phyloP scores from a whole-genome alignment of 1,284 basidiomycete genomes.

The Moniliophthora roreri region DNA sequence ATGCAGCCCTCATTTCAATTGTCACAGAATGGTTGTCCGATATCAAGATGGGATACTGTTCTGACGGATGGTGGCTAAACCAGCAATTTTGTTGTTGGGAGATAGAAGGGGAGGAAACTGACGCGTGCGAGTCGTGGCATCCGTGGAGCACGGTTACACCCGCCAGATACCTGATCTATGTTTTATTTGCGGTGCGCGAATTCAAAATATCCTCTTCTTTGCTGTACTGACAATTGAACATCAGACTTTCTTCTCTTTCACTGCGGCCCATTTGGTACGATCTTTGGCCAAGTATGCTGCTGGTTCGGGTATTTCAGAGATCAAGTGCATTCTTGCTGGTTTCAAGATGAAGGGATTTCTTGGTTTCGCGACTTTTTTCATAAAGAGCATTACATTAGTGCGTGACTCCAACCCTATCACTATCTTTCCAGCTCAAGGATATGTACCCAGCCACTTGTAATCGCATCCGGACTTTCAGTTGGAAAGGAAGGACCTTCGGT shows the following conservation, averaged over 20 bases:
- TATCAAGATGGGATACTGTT: constrained; percentile 96
- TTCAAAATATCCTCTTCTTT: background rate
- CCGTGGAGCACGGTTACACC: constrained; percentile 82
- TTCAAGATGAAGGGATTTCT: constrained; percentile 97
- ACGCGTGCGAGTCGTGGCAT: constrained; percentile 91
- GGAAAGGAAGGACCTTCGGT: constrained; percentile 99
- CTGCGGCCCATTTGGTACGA: constrained; percentile 86
- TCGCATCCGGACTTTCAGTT: constrained; percentile 95
- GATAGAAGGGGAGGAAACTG: constrained; percentile 78
- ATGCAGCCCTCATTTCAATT: constrained; percentile 94
- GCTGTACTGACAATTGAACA: background rate
- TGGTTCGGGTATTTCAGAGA: constrained; percentile 97
- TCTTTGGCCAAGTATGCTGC: constrained; percentile 94
- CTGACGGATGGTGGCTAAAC: constrained; percentile 98
- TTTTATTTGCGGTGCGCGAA: constrained; percentile 80
- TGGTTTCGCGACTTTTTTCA: constrained; percentile 83
- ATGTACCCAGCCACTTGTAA: constrained; percentile 84
- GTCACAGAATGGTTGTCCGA: constrained; percentile 98
- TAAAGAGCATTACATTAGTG: constrained; percentile 91
- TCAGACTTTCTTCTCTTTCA: constrained; percentile 77
- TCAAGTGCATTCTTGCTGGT: constrained; percentile 97
- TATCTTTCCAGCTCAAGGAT: constrained; percentile 8
- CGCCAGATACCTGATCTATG: constrained; percentile 84
- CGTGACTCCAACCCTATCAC: constrained; percentile 28
- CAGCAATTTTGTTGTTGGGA: constrained; percentile 99